Evolutionary conservation across 768 basidiomycete genomes (phyloP).

Genomic region (Tremella yokohamensis): DNA sequence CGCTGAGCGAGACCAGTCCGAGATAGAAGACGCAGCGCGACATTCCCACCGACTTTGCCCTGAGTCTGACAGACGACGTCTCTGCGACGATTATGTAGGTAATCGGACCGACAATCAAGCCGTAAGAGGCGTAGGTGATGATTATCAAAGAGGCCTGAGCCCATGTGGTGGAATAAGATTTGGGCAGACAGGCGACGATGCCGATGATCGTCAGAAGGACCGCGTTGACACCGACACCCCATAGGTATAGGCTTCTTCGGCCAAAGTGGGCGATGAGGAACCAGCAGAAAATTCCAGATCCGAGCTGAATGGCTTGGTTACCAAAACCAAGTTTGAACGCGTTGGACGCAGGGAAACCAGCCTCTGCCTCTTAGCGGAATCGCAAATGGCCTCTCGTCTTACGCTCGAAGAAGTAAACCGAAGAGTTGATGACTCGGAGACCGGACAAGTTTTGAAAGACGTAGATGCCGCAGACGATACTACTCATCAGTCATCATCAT

Average conservation of each 20-base stretch:
- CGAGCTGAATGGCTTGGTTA: slow-evolving; percentile 32
- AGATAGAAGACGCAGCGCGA: too few relatives aligned
- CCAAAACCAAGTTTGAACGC: slow-evolving; percentile 41
- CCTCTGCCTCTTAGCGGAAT: too few relatives aligned
- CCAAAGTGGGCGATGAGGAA: slow-evolving; percentile 41
- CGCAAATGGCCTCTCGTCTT: slow-evolving; percentile 30
- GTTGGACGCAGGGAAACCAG: slow-evolving; percentile 26
- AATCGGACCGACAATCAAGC: too few relatives aligned
- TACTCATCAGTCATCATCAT: too few relatives aligned
- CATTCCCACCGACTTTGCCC: too few relatives aligned
- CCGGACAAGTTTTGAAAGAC: slow-evolving; percentile 44
- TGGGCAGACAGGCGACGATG: not conserved
- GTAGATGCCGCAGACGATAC: slow-evolving; percentile 42
- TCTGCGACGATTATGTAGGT: too few relatives aligned
- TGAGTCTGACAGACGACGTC: too few relatives aligned
- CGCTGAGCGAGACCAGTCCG: too few relatives aligned
- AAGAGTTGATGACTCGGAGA: slow-evolving; percentile 32
- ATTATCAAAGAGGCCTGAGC: too few relatives aligned
- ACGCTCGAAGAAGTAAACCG: slow-evolving; percentile 39
- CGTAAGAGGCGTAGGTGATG: too few relatives aligned
- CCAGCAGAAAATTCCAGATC: slow-evolving; percentile 35
- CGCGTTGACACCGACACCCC: slow-evolving; percentile 22
- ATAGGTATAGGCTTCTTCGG: slow-evolving; percentile 41
- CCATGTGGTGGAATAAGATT: too few relatives aligned
- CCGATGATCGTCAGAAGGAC: not conserved